Evolutionary conservation across 352 stramenopile genomes (phyloP).

Genomic region (Lagenidium sp.): DNA sequence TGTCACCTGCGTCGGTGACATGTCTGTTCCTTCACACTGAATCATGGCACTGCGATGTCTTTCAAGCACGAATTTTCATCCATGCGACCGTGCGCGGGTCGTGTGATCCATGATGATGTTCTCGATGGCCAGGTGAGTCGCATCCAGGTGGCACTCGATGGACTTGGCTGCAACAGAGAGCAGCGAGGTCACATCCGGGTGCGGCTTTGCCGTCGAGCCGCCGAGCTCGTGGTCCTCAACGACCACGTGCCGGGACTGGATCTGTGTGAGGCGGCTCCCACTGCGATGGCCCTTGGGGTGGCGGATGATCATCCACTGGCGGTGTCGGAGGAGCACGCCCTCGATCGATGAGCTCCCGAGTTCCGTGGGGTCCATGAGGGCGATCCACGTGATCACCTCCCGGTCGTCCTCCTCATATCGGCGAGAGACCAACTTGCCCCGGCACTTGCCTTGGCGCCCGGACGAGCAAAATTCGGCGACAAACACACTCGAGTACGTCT

Average conservation of each 20-base stretch:
- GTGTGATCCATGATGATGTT: slow-evolving; percentile 1
- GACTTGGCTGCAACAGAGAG: too few species aligned
- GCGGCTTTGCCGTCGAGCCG: too few species aligned
- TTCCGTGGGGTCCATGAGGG: neutral
- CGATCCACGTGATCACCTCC: neutral
- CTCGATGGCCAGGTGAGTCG: neutral
- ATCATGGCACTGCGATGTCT: too few species aligned
- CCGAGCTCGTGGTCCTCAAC: too few species aligned
- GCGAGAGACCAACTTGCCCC: neutral
- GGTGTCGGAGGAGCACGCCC: neutral
- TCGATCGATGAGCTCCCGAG: neutral
- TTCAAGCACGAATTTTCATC: too few species aligned
- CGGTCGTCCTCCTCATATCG: neutral
- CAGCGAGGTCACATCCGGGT: too few species aligned
- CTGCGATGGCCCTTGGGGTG: neutral
- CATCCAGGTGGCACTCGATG: slow-evolving; percentile 1
- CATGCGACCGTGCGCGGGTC: neutral
- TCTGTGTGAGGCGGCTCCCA: neutral
- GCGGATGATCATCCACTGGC: too few species aligned
- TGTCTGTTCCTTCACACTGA: too few species aligned
- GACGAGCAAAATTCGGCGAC: too few species aligned
- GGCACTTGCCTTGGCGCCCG: too few species aligned
- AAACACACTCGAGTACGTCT: too few species aligned
- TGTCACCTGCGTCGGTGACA: too few species aligned
- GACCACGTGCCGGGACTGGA: neutral